phyloP scores from a whole-genome alignment of 2,329 filamentous ascomycete species.

The Gremmenia infestans region DNA sequence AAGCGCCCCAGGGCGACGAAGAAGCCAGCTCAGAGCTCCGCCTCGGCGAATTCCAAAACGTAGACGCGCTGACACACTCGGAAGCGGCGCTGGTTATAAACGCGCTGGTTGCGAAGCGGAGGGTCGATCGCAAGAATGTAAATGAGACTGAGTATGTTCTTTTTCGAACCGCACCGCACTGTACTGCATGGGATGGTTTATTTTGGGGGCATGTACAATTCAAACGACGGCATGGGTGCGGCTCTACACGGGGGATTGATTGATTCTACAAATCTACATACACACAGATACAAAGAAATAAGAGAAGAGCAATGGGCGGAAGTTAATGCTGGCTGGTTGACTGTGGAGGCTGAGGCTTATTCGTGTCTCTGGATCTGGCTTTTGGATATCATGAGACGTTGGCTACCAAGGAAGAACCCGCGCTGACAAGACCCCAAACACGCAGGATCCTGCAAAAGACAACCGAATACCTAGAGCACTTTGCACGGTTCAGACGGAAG shows the following conservation, averaged over 20 bases:
- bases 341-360: conserved; percentile 2
- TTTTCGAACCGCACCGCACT: background rate
- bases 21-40: conserved; percentile 77
- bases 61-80: conserved; percentile 85
- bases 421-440: conserved; percentile 1
- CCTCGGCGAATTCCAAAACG: conserved; percentile 89
- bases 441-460: conserved; percentile 76
- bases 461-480: conserved; percentile 86
- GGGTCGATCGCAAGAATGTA: conserved; percentile 73
- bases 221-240: too few species aligned
- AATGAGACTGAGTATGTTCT: conserved; percentile 73
- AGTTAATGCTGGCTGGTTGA: too few species aligned
- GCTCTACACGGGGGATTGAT: too few species aligned
- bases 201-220: too few species aligned
- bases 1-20: conserved; percentile 71
- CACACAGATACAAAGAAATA: background rate
- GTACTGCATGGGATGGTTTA: background rate
- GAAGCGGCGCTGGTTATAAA: conserved; percentile 91
- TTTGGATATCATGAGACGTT: background rate
- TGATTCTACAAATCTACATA: too few species aligned
- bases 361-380: background rate
- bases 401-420: background rate
- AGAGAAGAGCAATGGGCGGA: too few species aligned
- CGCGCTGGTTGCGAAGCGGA: conserved; percentile 76
- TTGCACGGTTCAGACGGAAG: conserved; percentile 92